Evolutionary conservation across 2,329 filamentous ascomycete genomes (phyloP).

Genomic region (Coniochaeta sp.): DNA sequence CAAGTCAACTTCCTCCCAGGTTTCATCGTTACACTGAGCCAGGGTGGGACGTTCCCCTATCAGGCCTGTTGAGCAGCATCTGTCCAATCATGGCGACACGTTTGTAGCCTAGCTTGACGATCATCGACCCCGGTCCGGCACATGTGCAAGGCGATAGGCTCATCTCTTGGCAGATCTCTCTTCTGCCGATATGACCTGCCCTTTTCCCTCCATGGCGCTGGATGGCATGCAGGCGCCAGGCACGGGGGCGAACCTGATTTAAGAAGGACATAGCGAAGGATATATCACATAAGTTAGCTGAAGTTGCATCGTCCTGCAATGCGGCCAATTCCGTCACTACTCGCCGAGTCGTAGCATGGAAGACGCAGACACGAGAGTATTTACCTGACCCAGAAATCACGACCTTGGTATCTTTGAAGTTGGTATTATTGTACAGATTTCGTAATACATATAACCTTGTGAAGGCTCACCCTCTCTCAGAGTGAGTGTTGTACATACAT

Average conservation of each 20-base stretch:
- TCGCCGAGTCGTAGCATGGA: neutral
- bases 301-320: neutral
- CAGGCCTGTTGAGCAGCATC: neutral
- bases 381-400: too few relatives aligned
- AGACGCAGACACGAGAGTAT: too few relatives aligned
- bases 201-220: neutral
- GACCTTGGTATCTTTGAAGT: neutral
- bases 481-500: too few relatives aligned
- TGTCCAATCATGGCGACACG: neutral
- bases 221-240: neutral
- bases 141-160: neutral
- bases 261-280: neutral
- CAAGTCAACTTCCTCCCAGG: neutral
- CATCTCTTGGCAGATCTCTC: neutral
- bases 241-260: neutral
- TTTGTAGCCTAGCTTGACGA: neutral
- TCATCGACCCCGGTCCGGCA: neutral
- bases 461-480: too few relatives aligned
- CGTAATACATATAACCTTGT: neutral
- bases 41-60: neutral
- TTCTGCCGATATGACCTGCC: neutral
- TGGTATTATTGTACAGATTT: neutral
- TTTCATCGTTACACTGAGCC: neutral
- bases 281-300: neutral
- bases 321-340: neutral